These are phyloP conservation scores for Herpotrichia juniperi DNA, from an alignment of 2,329 filamentous ascomycete genomes.

Conservation along the genomic window DNA sequence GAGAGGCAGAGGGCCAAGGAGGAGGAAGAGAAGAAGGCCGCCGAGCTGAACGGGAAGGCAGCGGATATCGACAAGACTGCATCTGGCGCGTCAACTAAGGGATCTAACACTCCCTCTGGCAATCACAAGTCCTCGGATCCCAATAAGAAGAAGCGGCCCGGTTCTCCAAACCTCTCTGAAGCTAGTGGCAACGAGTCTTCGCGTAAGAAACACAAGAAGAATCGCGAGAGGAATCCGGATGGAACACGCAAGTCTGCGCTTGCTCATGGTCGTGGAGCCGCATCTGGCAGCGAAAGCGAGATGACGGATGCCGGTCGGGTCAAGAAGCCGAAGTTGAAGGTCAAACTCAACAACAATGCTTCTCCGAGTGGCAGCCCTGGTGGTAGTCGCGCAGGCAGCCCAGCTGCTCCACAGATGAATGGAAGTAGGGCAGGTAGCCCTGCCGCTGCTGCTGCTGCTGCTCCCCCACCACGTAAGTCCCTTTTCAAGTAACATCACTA, in stretches of 20 bases:
- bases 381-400: slow-evolving; percentile 60
- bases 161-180: slow-evolving; percentile 86
- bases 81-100: slow-evolving; percentile 70
- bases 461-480: slow-evolving; percentile 15
- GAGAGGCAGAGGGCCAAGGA: slow-evolving; percentile 66
- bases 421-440: slow-evolving; percentile 40
- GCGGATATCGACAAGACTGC: slow-evolving; percentile 51
- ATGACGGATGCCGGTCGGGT: slow-evolving; percentile 70
- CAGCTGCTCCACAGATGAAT: slow-evolving; percentile 37
- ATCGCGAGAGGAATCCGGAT: slow-evolving; percentile 33
- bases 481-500: neutral
- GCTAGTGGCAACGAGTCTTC: slow-evolving; percentile 90
- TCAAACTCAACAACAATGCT: slow-evolving; percentile 56
- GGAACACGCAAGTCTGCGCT: slow-evolving; percentile 31
- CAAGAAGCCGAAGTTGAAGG: slow-evolving; percentile 64
- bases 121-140: slow-evolving; percentile 58
- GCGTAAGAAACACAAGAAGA: slow-evolving; percentile 69
- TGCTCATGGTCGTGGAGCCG: slow-evolving; percentile 50
- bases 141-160: slow-evolving; percentile 76
- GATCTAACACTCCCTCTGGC: slow-evolving; percentile 70
- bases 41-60: slow-evolving; percentile 53
- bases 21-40: slow-evolving; percentile 57
- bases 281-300: slow-evolving; percentile 74
- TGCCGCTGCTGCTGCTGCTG: slow-evolving; percentile 14
- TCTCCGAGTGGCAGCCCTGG: slow-evolving; percentile 67